These are phyloP conservation scores for Lactuca sativa DNA, from an alignment of 129 eudicot species.

Conservation along the genomic window DNA sequence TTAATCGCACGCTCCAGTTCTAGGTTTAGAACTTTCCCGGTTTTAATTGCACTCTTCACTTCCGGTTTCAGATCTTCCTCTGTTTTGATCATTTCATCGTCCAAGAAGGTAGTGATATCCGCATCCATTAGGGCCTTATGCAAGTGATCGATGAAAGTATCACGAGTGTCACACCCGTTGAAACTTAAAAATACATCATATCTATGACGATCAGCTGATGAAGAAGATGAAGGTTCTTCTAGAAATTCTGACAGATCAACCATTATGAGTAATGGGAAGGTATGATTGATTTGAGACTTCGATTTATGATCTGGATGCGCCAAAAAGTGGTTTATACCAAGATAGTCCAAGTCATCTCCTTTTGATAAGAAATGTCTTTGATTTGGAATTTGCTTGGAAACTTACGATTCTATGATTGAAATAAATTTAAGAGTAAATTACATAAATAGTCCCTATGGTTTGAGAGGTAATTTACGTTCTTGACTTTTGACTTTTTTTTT, in stretches of 20 bases:
- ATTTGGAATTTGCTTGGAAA: no score
- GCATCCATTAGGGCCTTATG: neutral
- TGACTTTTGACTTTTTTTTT: no score
- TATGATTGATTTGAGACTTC: no score
- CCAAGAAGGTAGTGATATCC: neutral
- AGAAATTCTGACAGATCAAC: neutral
- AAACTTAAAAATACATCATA: neutral
- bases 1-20: neutral
- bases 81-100: neutral
- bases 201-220: neutral
- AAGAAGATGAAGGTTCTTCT: neutral
- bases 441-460: no score
- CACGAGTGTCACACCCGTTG: neutral
- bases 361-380: no score
- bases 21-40: neutral
- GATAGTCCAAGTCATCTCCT: no score
- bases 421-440: no score
- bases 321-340: no score
- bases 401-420: no score
- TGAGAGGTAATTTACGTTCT: no score
- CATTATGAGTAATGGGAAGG: neutral
- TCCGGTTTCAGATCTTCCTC: no score
- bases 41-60: neutral
- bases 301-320: no score
- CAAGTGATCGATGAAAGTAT: neutral